Evolutionary conservation across 164 flowering plant genomes (phyloP), one percentile per base, ranked within the genome.

Genomic region (Vitis rotundifolia): DNA sequence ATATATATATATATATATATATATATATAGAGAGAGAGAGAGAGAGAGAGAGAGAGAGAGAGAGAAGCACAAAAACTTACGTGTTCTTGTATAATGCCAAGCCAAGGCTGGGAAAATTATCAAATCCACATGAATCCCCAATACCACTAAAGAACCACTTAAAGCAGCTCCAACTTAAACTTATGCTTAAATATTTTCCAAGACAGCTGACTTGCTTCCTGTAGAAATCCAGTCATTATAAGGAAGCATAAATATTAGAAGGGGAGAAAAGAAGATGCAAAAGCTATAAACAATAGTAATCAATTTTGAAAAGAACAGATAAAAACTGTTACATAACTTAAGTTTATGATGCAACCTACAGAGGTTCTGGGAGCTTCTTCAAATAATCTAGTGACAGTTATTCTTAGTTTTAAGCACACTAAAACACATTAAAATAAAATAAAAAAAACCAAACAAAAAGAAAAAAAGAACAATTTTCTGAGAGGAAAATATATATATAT

Each of bases 131-230:
- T 49, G 95, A 86, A 82, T 93, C 92, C 19, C 99, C 98, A 76
- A 90, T 72, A 65, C 99, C 98, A 74, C 99, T 93, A 78, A 95
- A 95, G 80, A 95, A 93, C 98, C 99, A 95, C 85, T 95, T 95
- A 73, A 93, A 95, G 83, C 85, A 87, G 81, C 99, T 93, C 98
- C 97, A 95, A 37, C 59, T 51, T 48, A 95, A 80, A 78, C 98
- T 93, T 64, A 95, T 77, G 81, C 97, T 86, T 60, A 95, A 75
- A 77, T 93, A 95, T 71, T 93, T 95, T 49, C 99, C 99, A 68
- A 95, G 95, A 66, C 86, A 83, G 11, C 68, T 76, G 49, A 93
- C 99, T 84, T 95, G 99, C 64, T 91, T 95, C 76, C 99, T 95
- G 97, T 55, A 76, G 48, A 55, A 62, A 71, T 11, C 31, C 64